Percentiles rank a stretch among this genome's conserved stretches.
Evolutionary conservation across 805 yeast species (phyloP).

Genomic region (Millerago galiae): DNA sequence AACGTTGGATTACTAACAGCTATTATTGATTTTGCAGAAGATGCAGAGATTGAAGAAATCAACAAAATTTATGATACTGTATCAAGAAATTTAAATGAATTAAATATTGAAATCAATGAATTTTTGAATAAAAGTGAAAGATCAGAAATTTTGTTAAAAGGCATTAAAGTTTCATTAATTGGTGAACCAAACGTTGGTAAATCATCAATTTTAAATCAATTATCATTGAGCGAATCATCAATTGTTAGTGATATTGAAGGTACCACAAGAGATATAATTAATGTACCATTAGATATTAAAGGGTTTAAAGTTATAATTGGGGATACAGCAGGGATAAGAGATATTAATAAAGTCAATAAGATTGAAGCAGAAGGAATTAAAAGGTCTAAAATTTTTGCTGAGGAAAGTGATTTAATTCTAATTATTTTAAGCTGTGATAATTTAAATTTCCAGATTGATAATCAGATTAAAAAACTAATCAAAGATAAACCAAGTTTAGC

Average conservation of each 20-base stretch:
- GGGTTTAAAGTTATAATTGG: conserved; percentile 83
- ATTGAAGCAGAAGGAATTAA: conserved; percentile 79
- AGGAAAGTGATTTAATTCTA: conserved; percentile 60
- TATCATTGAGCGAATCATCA: conserved; percentile 77
- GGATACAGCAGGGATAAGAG: conserved; percentile 90
- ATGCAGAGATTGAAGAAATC: conserved; percentile 71
- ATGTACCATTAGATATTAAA: conserved; percentile 69
- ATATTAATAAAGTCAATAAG: conserved; percentile 37
- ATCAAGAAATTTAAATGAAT: conserved; percentile 29
- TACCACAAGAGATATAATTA: conserved; percentile 86
- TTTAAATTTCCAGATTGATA: conserved; percentile 22
- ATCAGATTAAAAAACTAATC: conserved; percentile 30
- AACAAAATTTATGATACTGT: conserved; percentile 48
- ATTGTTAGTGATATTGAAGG: conserved; percentile 91
- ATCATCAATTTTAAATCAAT: conserved; percentile 72
- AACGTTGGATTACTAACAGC: conserved; percentile 77
- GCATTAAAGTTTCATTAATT: conserved; percentile 64
- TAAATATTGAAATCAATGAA: conserved; percentile 39
- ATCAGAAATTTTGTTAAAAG: conserved; percentile 61
- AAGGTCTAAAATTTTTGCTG: conserved; percentile 59
- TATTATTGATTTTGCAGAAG: conserved; percentile 91
- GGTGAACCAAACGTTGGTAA: conserved; percentile 98
- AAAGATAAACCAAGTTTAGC: conserved; percentile 31
- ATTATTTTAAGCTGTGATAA: conserved; percentile 51
- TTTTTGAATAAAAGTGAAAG: conserved; percentile 41